Conservation (phyloP, 148 eudicot species). For the Dianthus caryophyllus region DNA sequence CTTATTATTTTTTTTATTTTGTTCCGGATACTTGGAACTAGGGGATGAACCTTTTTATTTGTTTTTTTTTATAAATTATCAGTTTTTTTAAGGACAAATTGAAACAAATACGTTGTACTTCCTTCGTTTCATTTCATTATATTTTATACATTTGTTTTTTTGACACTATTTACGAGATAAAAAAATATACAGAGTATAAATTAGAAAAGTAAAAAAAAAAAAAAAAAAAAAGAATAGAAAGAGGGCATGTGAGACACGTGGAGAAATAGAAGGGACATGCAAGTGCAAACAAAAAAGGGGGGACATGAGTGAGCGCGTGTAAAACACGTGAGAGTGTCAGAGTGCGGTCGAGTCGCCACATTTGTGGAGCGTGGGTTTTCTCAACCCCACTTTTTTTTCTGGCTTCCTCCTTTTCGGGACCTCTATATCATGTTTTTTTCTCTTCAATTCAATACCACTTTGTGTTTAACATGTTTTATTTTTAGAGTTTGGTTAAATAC, state of each 20-base stretch:
- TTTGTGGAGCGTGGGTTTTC: constrained; percentile 1
- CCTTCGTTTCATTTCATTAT: too few species aligned
- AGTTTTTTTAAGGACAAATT: too few species aligned
- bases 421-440: too few species aligned
- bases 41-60: constrained; percentile 23
- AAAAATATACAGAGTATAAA: too few species aligned
- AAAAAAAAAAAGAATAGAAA: neutral
- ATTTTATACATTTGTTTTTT: too few species aligned
- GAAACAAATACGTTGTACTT: too few species aligned
- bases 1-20: too few species aligned
- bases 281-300: constrained; percentile 26
- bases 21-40: constrained; percentile 17
- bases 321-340: constrained; percentile 20
- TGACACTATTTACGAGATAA: too few species aligned
- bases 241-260: constrained; percentile 30
- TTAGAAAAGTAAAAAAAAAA: neutral
- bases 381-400: constrained; percentile 7
- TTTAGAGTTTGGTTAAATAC: too few species aligned
- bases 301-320: constrained; percentile 21
- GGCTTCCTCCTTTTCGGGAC: constrained; percentile 31
- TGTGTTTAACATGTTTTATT: too few species aligned
- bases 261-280: too few species aligned
- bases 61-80: constrained; percentile 1
- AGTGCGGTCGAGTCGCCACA: constrained; percentile 33
- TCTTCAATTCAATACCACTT: too few species aligned